Percentiles rank a stretch among this genome's conserved stretches.
Conservation (phyloP, 192 early-diverging fungal genomes). For the Backusella circina region DNA sequence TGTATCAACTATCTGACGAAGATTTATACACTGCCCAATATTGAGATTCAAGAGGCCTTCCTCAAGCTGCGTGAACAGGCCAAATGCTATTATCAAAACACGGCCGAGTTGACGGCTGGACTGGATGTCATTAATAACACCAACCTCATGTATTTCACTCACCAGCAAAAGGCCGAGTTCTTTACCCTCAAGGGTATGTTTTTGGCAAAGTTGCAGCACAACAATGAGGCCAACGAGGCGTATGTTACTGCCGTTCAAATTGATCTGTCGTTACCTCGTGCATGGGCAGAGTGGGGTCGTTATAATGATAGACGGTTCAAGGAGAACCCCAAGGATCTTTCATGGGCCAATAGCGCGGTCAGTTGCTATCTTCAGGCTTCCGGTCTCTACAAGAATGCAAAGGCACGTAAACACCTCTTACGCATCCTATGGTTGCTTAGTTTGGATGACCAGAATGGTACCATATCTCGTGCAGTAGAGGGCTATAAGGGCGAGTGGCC, state of each 20-base stretch:
- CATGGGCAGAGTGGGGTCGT: conserved; percentile 96
- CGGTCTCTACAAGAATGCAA: conserved; percentile 79
- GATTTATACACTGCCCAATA: conserved; percentile 99
- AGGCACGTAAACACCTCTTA: conserved; percentile 87
- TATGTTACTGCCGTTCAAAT: conserved; percentile 90
- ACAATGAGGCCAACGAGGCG: conserved; percentile 84
- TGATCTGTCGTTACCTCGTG: conserved; percentile 83
- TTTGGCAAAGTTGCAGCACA: conserved; percentile 79
- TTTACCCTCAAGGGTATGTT: conserved; percentile 96
- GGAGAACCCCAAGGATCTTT: conserved; percentile 77
- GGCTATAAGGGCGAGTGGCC: conserved; percentile 88
- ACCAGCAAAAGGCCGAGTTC: conserved; percentile 96
- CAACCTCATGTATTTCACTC: conserved; percentile 95
- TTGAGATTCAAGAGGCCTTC: conserved; percentile 99
- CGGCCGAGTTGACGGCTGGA: conserved; percentile 86
- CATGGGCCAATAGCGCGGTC: conserved; percentile 82
- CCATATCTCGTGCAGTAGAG: conserved; percentile 78
- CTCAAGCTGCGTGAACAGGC: conserved; percentile 96
- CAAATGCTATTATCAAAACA: conserved; percentile 93
- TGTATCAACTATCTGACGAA: conserved; percentile 90
- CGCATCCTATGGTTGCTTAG: conserved; percentile 93
- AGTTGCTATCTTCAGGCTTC: conserved; percentile 96
- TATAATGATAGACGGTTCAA: conserved; percentile 93
- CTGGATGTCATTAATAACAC: conserved; percentile 99
- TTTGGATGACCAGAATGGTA: conserved; percentile 77